Evolutionary conservation across 345 rosid species (phyloP), one percentile per base, ranked within the genome.

Genomic region (Rhodomyrtus tomentosa): DNA sequence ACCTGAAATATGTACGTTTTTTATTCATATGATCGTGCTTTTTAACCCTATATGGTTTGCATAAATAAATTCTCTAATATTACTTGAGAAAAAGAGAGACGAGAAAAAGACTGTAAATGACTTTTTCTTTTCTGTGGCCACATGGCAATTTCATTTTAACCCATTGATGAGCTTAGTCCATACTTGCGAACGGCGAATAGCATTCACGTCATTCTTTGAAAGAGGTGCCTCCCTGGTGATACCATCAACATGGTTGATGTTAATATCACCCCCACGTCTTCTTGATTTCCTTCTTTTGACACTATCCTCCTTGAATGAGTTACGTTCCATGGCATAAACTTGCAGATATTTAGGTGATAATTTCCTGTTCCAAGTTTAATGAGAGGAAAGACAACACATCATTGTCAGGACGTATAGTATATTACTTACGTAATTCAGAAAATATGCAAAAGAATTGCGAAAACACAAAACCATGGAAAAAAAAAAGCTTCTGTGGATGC

Each of bases 131-230:
- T 55, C 56, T 50, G 83, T 20, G 20, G 59, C n/a, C 22, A 82
- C 86, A 45, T n/a, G 83, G 29, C 45, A 83, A 14, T 22, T 18
- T 68, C 52, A 48, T 84, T 84, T 15, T 68, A 68, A 68, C 12
- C 24, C 45, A 32, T 21, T 81, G 72, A 84, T 80, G 84, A 83
- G 55, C 55, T 27, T 83, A 68, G 22, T 32, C 42, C 82, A 82
- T 87, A 93, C 99, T 92, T 91, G 96, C 59, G 98, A 91, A 82
- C 98, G 98, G 56, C 96, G 98, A 76, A 95, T 91, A 86, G 88
- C 89, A 88, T 92, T 92, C 49, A 90, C 92, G 90, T 95, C 94
- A 91, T 90, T 95, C 94, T 92, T 95, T 76, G 99, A 90, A 86
- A 95, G 95, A 84, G 87, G 76, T 81, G 94, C 89, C 83, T 90